Evolutionary conservation across 176 grass and related monocot genomes (phyloP).

Genomic region (Oryza nivara): DNA sequence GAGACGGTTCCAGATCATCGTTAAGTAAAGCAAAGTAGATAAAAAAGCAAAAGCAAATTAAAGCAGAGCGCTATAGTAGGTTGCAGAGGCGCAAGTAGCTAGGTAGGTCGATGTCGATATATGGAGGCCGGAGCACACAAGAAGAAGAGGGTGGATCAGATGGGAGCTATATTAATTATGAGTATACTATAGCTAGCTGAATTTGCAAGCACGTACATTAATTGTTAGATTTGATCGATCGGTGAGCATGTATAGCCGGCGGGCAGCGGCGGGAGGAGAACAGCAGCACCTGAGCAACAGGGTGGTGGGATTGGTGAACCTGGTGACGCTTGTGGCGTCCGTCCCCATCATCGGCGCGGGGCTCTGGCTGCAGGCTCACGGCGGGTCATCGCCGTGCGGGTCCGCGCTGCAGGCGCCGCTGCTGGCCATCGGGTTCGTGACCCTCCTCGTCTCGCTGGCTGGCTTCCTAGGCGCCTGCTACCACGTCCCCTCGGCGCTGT

Average conservation of each 20-base stretch:
- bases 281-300: conserved; percentile 62
- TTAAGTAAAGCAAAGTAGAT: neutral
- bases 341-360: conserved; percentile 79
- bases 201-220: too few relatives aligned
- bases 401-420: conserved; percentile 68
- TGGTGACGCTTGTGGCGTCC: conserved; percentile 69
- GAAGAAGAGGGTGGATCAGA: neutral
- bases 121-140: neutral
- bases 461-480: conserved; percentile 78
- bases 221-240: too few relatives aligned
- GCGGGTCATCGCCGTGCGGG: conserved; percentile 56
- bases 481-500: conserved; percentile 66
- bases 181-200: too few relatives aligned
- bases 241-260: neutral
- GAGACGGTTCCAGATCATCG: neutral
- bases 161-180: too few relatives aligned
- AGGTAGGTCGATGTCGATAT: neutral
- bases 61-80: too few relatives aligned
- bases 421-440: conserved; percentile 65
- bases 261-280: too few relatives aligned
- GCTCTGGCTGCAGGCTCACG: conserved; percentile 63
- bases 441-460: conserved; percentile 73
- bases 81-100: too few relatives aligned
- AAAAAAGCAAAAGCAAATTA: neutral
- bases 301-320: conserved; percentile 74